phyloP scores from a whole-genome alignment of 2,329 filamentous ascomycete species.

The Aureobasidium namibiae region DNA sequence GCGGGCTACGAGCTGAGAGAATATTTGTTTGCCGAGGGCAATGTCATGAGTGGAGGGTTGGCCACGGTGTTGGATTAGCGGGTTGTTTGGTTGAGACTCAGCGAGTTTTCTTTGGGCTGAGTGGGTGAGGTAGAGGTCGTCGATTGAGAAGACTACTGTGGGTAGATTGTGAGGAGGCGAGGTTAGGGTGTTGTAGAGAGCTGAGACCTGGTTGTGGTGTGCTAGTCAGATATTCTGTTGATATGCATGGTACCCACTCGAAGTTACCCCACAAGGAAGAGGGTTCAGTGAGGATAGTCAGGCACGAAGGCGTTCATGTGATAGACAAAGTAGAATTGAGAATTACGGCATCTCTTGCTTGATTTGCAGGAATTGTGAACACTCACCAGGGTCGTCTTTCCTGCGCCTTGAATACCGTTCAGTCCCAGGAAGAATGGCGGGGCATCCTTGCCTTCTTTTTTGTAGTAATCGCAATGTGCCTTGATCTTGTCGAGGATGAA shows the following conservation, averaged over 20 bases:
- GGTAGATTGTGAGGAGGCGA: slow-evolving; percentile 49
- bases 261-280: not conserved
- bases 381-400: slow-evolving; percentile 77
- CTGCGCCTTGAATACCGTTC: slow-evolving; percentile 85
- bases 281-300: not conserved
- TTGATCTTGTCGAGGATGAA: slow-evolving; percentile 61
- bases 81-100: slow-evolving; percentile 58
- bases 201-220: slow-evolving; percentile 42
- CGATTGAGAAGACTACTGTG: slow-evolving; percentile 70
- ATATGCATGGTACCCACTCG: not conserved
- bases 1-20: slow-evolving; percentile 48
- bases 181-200: slow-evolving; percentile 55
- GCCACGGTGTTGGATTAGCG: slow-evolving; percentile 70
- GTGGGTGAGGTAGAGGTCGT: slow-evolving; percentile 81
- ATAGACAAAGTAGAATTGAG: not conserved
- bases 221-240: not conserved
- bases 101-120: slow-evolving; percentile 59
- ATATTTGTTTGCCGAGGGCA: slow-evolving; percentile 53
- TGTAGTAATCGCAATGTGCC: slow-evolving; percentile 37
- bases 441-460: slow-evolving; percentile 26
- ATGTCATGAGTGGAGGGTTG: slow-evolving; percentile 81
- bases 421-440: slow-evolving; percentile 78
- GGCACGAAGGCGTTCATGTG: too few relatives aligned
- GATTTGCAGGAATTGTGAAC: not conserved
- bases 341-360: not conserved